Conservation (phyloP, 2,329 filamentous ascomycete genomes). For the Zalaria sp. region DNA sequence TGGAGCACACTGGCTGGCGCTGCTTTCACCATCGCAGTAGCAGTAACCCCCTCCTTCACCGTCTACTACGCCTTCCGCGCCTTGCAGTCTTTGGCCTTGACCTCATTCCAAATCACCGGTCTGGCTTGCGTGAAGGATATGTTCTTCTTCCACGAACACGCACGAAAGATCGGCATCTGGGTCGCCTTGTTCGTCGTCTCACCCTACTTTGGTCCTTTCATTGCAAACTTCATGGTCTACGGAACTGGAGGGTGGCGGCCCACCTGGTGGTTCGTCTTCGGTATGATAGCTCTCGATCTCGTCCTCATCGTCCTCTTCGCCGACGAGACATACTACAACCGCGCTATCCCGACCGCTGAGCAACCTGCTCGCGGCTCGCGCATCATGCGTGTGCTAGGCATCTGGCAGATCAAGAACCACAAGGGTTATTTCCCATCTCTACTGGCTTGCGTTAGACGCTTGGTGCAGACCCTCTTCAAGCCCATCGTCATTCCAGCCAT, state of each 20-base stretch:
- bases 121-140: conserved; percentile 20
- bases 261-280: conserved; percentile 6
- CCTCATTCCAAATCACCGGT: conserved; percentile 14
- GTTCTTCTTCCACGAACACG: conserved; percentile 24
- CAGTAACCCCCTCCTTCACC: conserved; percentile 9
- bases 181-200: conserved; percentile 13
- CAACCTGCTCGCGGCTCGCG: not conserved
- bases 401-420: conserved; percentile 1
- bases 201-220: conserved; percentile 6
- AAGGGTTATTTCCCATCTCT: conserved; percentile 3
- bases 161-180: conserved; percentile 21
- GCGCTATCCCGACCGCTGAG: conserved; percentile 2
- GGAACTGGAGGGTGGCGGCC: not conserved
- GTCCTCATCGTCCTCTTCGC: conserved; percentile 15
- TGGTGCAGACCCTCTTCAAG: not conserved
- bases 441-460: conserved; percentile 2
- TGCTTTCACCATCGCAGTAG: conserved; percentile 10
- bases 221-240: conserved; percentile 4
- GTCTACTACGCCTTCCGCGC: conserved; percentile 14
- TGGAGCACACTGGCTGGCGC: conserved; percentile 13
- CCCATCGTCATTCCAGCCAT: not conserved
- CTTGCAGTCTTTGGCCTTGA: conserved; percentile 14
- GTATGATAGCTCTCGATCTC: conserved; percentile 6
- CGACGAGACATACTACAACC: conserved; percentile 22
- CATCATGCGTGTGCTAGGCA: not conserved